Base-by-base conservation (phyloP, 1,139 yeast species). In the Sugiyamaella pinicola region DNA sequence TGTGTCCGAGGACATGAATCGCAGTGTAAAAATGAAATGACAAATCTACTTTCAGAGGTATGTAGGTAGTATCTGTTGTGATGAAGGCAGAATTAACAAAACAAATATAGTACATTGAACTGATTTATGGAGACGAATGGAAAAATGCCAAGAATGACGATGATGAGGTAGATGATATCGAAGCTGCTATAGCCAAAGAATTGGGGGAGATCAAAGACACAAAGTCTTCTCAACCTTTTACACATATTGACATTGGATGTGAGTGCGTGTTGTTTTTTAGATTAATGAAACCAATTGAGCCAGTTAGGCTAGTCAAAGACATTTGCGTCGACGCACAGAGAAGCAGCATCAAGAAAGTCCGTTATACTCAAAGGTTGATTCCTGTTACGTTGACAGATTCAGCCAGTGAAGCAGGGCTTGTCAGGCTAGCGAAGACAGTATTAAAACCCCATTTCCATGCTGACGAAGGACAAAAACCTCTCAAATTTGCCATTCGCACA, bases 201-300 rank as follows among this genome's bases (percentile, higher is more conserved):
- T 70, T 91, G 9, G 79, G 74, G 24, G 85, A 77, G 17, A 61
- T 88, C 63, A 80, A 83, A 34, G 64, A 69, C 68, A 70, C 64
- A 33, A 71, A 54, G 61, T 61, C 55, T 43, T 58, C 60, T 17
- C 79, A 78, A 28, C 69, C 82, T 12, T 73, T 90, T 43, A 48
- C 44, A 1, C 84, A 87, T 21, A 77, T 89, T 35, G 87, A 84
- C 13, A 69, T 90, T 45, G 87, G 84, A 22, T 85, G 95, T 65
- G 96, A 89, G 67, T 93, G 99, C 70, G 74, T 74, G 31, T 79
- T 90, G 2, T 93, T 93, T 67, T 81, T 90, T 61, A 86, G 95
- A 63, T 81, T 91, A 0, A 80, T 86, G 61, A 79, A 74, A 59
- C 96, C 97, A 0, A 77, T 91, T 10, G 82, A 81, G 31, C 97